phyloP scores from a whole-genome alignment of 768 basidiomycete genomes.

The Boletus vermiculosoides region DNA sequence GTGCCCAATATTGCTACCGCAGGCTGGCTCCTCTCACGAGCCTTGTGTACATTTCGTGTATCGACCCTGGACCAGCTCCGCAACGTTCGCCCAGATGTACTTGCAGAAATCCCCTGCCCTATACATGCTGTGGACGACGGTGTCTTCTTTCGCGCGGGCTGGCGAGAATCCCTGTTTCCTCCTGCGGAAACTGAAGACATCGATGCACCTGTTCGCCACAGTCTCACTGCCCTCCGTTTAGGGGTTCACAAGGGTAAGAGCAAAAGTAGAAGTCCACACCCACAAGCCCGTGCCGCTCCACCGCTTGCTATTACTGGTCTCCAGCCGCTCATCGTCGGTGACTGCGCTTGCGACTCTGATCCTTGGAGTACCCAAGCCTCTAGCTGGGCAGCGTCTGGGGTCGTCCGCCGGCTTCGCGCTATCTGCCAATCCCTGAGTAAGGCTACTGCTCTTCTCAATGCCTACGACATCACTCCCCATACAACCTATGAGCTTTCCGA shows the following conservation, averaged over 20 bases:
- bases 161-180: slow-evolving; percentile 48
- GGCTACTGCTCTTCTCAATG: slow-evolving; percentile 58
- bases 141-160: slow-evolving; percentile 61
- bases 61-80: slow-evolving; percentile 63
- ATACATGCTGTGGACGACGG: slow-evolving; percentile 67
- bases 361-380: slow-evolving; percentile 61
- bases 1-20: slow-evolving; percentile 58
- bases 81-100: slow-evolving; percentile 52
- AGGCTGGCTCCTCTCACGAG: slow-evolving; percentile 65
- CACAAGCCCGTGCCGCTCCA: slow-evolving; percentile 14
- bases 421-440: slow-evolving; percentile 68
- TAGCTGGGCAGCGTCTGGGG: slow-evolving; percentile 59
- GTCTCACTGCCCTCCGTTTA: slow-evolving; percentile 21
- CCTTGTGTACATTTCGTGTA: slow-evolving; percentile 55
- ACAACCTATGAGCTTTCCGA: slow-evolving; percentile 68
- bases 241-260: slow-evolving; percentile 25
- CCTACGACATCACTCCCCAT: slow-evolving; percentile 67
- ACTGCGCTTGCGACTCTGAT: slow-evolving; percentile 62
- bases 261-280: slow-evolving; percentile 31
- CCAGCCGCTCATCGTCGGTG: slow-evolving; percentile 77
- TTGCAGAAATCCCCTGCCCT: slow-evolving; percentile 50
- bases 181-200: slow-evolving; percentile 22
- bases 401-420: slow-evolving; percentile 68
- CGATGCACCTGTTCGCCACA: slow-evolving; percentile 11
- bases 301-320: slow-evolving; percentile 23